Evolutionary conservation across 495 filamentous ascomycete species (phyloP), one percentile per base, ranked within the genome.

Genomic region (Podospora appendiculata): DNA sequence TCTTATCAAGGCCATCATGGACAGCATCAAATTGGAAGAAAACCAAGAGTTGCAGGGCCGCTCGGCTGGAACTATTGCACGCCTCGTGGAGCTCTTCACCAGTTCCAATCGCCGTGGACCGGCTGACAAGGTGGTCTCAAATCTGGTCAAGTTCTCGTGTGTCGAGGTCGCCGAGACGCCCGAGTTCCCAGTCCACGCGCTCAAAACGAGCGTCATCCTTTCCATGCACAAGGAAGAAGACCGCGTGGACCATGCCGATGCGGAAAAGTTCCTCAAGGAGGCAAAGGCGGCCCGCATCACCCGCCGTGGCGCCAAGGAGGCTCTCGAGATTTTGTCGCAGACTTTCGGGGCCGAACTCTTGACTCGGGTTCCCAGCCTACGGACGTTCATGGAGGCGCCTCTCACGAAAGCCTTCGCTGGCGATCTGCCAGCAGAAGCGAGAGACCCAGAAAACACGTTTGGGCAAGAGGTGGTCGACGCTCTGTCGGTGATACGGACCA

Each of bases 221-320:
- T 96, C 93, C 0, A 80, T 98, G 55, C 84, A 89, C 54, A 98
- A 97, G 68, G 93, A 98, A 63, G 93, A 98, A 69, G 92, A 98
- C 63, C 81, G 94, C 42, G 85, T 89, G 58, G 94, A 97, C 58
- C 89, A 95, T 62, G 80, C 84, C 8, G 92, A 96, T 70, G 87
- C 90, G 5, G 89, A 82, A 40, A 87, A 87, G 62, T 96, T 89
- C 60, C 93, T 92, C 47, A 77, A 79, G 41, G 93, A 97, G 58
- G 85, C 87, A 36, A 89, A 78, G 66, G 88, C 85, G 47, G 93
- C 93, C 48, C 79, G 87, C 40, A 90, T 96, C 63, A 92, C 89
- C 55, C 79, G 90, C 39, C 83, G 94, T 48, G 93, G 93, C 63
- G 90, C 93, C 4, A 96, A 96, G 68, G 89, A 96, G 67, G 90